Base-by-base conservation (phyloP, 768 basidiomycete species). In the Clitopilus hobsonii region DNA sequence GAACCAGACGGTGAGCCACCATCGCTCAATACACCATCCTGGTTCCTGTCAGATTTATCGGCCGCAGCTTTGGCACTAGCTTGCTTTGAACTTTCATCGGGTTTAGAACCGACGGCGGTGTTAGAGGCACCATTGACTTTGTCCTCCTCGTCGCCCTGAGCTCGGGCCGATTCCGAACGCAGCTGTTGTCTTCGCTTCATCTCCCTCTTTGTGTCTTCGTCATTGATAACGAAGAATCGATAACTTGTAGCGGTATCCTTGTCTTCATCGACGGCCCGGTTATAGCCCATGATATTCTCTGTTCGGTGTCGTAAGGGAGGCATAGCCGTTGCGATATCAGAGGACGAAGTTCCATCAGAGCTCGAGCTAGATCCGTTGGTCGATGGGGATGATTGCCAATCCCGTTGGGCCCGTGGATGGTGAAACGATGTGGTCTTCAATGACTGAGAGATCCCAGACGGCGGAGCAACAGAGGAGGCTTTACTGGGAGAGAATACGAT, bases 361-460 rank as follows among this genome's bases (percentile, higher is more conserved):
- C 68, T 64, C 28, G 72, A 58, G 30, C 49, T 58, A 36, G 68
- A 68, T n/a, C 58, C 58, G 53, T 56, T 59, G 26, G 59, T 53
- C 48, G 61, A 38, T 16, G 56, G 26, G 24, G 63, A 58, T 26
- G 62, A 58, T 6, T 58, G 30, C 18, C 52, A 60, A 20, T 63
- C 64, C 45, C 58, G 58, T 51, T 54, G 61, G 22, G 72, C 71
- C 54, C 67, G 76, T 4, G 81, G 78, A 60, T 82, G 73, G 56
- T 86, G 78, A 60, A 88, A 82, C 14, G 71, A 70, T 18, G 85
- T 76, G 20, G 79, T 80, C 5, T 77, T 82, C 41, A 90, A 72
- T 28, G 88, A 89, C n/a, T 81, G 81, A 18, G 88, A 89, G 38
- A 91, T 78, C 5, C 84, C 81, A 52, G 88, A 91, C 27, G 76